Evolutionary conservation across 2,329 filamentous ascomycete genomes (phyloP).

Genomic region (Teratosphaeriaceae sp.): DNA sequence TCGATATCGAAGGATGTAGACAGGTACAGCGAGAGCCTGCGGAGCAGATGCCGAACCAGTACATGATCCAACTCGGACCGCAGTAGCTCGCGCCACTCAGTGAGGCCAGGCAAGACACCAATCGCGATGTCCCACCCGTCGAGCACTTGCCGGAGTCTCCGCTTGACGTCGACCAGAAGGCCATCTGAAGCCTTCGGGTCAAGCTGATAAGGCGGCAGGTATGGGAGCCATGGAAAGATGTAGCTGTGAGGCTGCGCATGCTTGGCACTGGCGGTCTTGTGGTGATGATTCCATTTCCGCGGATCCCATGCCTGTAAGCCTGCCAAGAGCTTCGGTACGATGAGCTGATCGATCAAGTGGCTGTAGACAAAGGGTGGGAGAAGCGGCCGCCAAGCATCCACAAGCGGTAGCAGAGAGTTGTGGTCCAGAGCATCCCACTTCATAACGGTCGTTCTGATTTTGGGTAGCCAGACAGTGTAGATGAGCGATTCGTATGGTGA

Average conservation of each 20-base stretch:
- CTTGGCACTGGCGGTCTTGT: constrained; percentile 33
- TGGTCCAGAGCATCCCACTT: constrained; percentile 77
- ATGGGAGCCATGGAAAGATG: constrained; percentile 90
- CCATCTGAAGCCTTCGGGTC: constrained; percentile 46
- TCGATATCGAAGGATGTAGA: constrained; percentile 52
- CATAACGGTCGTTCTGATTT: constrained; percentile 64
- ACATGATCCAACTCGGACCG: constrained; percentile 48
- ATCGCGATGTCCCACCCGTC: constrained; percentile 51
- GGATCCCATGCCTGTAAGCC: constrained; percentile 81
- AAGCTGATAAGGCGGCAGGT: constrained; percentile 56
- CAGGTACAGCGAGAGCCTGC: constrained; percentile 50
- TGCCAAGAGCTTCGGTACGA: constrained; percentile 69
- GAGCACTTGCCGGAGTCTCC: constrained; percentile 52
- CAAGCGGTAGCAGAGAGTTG: constrained; percentile 58
- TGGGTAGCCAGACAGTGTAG: constrained; percentile 78
- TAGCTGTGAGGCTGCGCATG: constrained; percentile 59
- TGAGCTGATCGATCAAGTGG: constrained; percentile 69
- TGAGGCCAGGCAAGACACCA: constrained; percentile 46
- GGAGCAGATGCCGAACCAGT: constrained; percentile 53
- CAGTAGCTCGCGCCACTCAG: constrained; percentile 52
- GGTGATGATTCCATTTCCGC: constrained; percentile 40
- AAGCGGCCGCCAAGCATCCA: constrained; percentile 71
- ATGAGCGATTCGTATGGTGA: constrained; percentile 86
- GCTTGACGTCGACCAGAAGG: constrained; percentile 53
- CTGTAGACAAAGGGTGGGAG: constrained; percentile 72